These are phyloP conservation scores for Petunia secreta DNA, from an alignment of 257 asterid genomes.

Conservation along the genomic window DNA sequence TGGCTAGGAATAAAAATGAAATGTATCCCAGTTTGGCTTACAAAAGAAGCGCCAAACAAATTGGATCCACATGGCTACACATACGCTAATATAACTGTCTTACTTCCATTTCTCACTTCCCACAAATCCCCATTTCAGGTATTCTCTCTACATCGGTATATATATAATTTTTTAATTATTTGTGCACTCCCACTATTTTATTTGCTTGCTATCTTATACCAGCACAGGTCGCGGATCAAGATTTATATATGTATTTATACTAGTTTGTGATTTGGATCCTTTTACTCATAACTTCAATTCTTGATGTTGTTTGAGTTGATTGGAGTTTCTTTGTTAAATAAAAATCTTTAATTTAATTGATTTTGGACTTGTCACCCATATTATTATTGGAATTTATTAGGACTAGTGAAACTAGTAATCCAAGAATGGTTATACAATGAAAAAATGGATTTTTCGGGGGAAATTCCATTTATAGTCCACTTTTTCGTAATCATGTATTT, in stretches of 20 bases:
- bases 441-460: no score
- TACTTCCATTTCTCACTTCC: not conserved
- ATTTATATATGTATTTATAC: not conserved
- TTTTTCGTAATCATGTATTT: not conserved
- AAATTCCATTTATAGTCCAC: not conserved
- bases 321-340: no score
- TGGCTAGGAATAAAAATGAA: constrained; percentile 14
- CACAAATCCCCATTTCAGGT: constrained; percentile 23
- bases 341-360: no score
- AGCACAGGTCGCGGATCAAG: no score
- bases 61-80: constrained; percentile 36
- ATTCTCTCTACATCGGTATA: not conserved
- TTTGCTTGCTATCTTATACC: not conserved
- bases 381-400: constrained; percentile 6
- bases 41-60: constrained; percentile 48
- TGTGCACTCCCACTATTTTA: not conserved
- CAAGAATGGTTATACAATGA: not conserved
- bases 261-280: not conserved
- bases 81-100: not conserved
- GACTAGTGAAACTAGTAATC: not conserved
- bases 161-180: not conserved
- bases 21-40: constrained; percentile 1
- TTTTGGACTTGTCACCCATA: no score
- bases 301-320: no score
- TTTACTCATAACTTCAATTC: no score